A percentile compares a stretch with the other conserved stretches of the same genome.
Conservation (phyloP, 352 stramenopile genomes). For the Pythium sukuiense region DNA sequence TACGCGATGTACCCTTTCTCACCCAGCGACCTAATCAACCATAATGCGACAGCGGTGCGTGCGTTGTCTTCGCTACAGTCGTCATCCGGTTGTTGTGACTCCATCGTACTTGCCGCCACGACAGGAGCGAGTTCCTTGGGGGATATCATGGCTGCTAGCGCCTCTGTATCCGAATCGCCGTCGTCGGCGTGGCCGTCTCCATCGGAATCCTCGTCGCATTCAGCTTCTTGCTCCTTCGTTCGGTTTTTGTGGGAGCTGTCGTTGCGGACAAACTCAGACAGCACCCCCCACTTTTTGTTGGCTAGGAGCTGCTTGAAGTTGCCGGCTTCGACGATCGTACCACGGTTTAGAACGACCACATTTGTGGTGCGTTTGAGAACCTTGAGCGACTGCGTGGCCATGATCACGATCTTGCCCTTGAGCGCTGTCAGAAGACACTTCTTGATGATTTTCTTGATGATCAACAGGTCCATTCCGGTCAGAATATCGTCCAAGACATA, state of each 20-base stretch:
- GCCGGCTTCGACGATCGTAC: conserved; percentile 23
- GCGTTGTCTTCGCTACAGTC: conserved; percentile 48
- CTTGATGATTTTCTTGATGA: conserved; percentile 93
- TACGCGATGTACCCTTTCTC: conserved; percentile 43
- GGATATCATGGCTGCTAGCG: neutral
- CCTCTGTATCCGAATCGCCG: neutral
- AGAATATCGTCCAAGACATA: conserved; percentile 96
- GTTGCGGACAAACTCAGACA: conserved; percentile 57
- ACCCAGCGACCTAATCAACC: conserved; percentile 90
- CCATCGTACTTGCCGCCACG: neutral
- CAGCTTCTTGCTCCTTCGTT: conserved; percentile 17
- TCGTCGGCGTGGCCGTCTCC: conserved; percentile 25
- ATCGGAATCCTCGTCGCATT: conserved; percentile 28
- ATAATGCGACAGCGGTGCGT: conserved; percentile 60
- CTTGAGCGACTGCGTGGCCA: conserved; percentile 71
- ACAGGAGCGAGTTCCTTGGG: conserved; percentile 11
- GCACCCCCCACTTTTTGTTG: conserved; percentile 28
- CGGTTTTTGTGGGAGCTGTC: conserved; percentile 47
- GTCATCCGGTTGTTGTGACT: neutral
- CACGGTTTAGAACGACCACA: conserved; percentile 55
- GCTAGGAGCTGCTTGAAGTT: conserved; percentile 20
- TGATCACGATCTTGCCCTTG: conserved; percentile 80
- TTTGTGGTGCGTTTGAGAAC: conserved; percentile 62
- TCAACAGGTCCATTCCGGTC: conserved; percentile 92
- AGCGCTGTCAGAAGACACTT: conserved; percentile 55